A percentile compares a stretch with the other conserved stretches of the same genome.
These are phyloP conservation scores for Alternaria triticina DNA, from an alignment of 2,329 filamentous ascomycete genomes.

Conservation along the genomic window DNA sequence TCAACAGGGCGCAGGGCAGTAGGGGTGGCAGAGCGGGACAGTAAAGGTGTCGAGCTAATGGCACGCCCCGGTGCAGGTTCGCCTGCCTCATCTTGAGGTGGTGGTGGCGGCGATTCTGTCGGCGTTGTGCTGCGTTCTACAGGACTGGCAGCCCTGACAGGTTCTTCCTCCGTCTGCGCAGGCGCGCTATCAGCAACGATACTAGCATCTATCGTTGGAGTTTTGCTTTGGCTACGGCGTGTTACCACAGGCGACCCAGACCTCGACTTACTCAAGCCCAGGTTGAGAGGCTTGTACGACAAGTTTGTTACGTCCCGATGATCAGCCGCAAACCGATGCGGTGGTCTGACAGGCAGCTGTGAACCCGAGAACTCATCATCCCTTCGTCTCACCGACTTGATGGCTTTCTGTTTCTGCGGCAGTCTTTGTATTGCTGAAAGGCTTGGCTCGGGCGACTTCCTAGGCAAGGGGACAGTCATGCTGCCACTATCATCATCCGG, in stretches of 20 bases:
- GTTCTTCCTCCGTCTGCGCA: not conserved
- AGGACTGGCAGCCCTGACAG: not conserved
- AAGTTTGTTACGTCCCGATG: not conserved
- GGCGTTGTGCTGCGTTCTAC: not conserved
- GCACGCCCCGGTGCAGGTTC: not conserved
- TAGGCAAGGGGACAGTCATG: not conserved
- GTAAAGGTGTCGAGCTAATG: not conserved
- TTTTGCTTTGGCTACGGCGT: not conserved
- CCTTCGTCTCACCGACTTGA: slow-evolving; percentile 8
- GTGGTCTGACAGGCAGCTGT: not conserved
- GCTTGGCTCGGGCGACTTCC: not conserved
- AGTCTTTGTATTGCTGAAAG: not conserved
- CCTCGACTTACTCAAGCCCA: not conserved
- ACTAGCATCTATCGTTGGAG: not conserved
- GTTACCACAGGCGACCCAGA: not conserved
- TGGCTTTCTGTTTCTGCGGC: slow-evolving; percentile 4
- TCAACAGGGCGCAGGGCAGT: not conserved
- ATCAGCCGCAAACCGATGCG: not conserved
- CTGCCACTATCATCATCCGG: not conserved
- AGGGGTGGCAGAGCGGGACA: not conserved
- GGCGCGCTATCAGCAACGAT: not conserved
- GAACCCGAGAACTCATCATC: not conserved
- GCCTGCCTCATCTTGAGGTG: not conserved
- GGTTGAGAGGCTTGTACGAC: not conserved
- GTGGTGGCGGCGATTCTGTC: not conserved